Percentiles rank a stretch among this genome's conserved stretches.
Conservation (phyloP, 1,284 basidiomycete species). For the Mycena citricolor region DNA sequence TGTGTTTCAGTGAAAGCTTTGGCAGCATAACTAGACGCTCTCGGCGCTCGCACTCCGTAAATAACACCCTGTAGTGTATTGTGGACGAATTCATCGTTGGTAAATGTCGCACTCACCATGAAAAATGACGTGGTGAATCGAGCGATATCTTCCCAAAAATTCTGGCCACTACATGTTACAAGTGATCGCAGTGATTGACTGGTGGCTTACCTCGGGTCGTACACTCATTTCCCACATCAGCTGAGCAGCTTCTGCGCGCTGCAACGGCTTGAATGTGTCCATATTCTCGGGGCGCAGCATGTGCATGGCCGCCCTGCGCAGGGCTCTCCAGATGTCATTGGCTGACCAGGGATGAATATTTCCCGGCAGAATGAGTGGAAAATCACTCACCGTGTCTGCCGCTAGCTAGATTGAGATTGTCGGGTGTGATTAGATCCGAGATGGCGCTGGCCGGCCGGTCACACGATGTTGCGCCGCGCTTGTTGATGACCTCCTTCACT, state of each 20-base stretch:
- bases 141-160: constrained; percentile 12
- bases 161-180: constrained; percentile 22
- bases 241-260: constrained; percentile 35
- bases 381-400: constrained; percentile 20
- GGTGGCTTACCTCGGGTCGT: constrained; percentile 34
- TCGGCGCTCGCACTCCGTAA: constrained; percentile 21
- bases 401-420: constrained; percentile 24
- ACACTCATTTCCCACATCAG: constrained; percentile 33
- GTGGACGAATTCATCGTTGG: constrained; percentile 1
- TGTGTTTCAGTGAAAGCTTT: constrained; percentile 20
- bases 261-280: constrained; percentile 25
- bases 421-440: constrained; percentile 24
- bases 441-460: constrained; percentile 28
- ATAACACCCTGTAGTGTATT: too few relatives aligned
- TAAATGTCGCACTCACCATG: background rate
- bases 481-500: constrained; percentile 29
- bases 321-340: constrained; percentile 31
- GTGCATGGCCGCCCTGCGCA: constrained; percentile 30
- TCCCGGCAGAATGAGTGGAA: too few relatives aligned
- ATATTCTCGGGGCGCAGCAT: constrained; percentile 32
- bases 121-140: constrained; percentile 3
- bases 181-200: constrained; percentile 17
- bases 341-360: too few relatives aligned
- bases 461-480: constrained; percentile 24
- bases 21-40: constrained; percentile 10